phyloP scores from a whole-genome alignment of 176 grass and related monocot genomes.

The Zea mays region Zm-B73-REFERENCE-NAM-5.0 NC_050097.1:118209001-118209500 shows the following conservation, averaged over 20 bases:
- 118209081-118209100: slow-evolving; percentile 80
- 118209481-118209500: background rate
- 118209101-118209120: slow-evolving; percentile 76
- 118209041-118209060: slow-evolving; percentile 1
- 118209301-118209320: background rate
- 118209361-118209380: slow-evolving; percentile 76
- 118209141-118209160: slow-evolving; percentile 75
- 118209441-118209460: slow-evolving; percentile 50
- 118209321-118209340: background rate
- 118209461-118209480: slow-evolving; percentile 18
- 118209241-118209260: slow-evolving; percentile 56
- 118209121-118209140: slow-evolving; percentile 90
- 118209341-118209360: slow-evolving; percentile 61
- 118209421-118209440: slow-evolving; percentile 78
- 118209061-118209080: slow-evolving; percentile 91
- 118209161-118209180: slow-evolving; percentile 74
- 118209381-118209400: slow-evolving; percentile 71
- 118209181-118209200: slow-evolving; percentile 64
- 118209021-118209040: too few species aligned
- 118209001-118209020: too few species aligned
- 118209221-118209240: slow-evolving; percentile 82
- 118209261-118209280: slow-evolving; percentile 1
- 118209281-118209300: background rate
- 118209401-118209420: slow-evolving; percentile 92
- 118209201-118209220: slow-evolving; percentile 81